Percentiles rank a stretch among this genome's conserved stretches.
Conservation (phyloP, 352 stramenopile genomes). For the Pythium rhizo-oryzae region DNA sequence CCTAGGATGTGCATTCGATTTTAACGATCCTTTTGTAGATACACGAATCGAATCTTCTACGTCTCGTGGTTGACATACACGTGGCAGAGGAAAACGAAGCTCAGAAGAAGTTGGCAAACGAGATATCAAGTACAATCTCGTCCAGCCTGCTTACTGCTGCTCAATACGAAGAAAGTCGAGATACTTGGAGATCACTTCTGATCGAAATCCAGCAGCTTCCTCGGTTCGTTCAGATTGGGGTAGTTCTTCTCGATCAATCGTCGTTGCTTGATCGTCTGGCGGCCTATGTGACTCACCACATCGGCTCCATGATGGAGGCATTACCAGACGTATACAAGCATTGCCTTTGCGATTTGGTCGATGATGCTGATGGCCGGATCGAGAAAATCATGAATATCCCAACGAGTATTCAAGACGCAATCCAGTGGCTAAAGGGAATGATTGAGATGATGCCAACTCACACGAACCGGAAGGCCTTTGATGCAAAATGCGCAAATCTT, state of each 20-base stretch:
- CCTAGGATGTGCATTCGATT: no score
- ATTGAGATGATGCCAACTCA: conserved; percentile 58
- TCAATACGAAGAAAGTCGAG: conserved; percentile 46
- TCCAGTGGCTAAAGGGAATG: conserved; percentile 50
- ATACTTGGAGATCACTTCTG: conserved; percentile 42
- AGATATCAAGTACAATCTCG: neutral
- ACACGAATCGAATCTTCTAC: conserved; percentile 14
- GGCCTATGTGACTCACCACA: conserved; percentile 32
- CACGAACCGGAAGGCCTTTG: conserved; percentile 49
- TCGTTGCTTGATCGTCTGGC: conserved; percentile 40
- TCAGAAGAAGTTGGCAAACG: conserved; percentile 27
- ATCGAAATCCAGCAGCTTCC: conserved; percentile 37
- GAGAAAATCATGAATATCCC: conserved; percentile 67
- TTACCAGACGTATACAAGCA: conserved; percentile 57
- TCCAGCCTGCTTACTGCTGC: conserved; percentile 24
- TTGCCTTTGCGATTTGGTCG: conserved; percentile 48
- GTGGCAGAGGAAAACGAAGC: conserved; percentile 17
- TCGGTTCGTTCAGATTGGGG: conserved; percentile 48
- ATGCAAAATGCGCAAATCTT: conserved; percentile 59
- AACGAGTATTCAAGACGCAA: conserved; percentile 49
- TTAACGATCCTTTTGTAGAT: conserved; percentile 12
- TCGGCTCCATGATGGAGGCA: conserved; percentile 44
- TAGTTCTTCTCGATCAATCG: conserved; percentile 58
- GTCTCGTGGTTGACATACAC: conserved; percentile 14
- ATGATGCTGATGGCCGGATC: conserved; percentile 54